phyloP scores from a whole-genome alignment of 345 rosid species.

The Pistacia atlantica region DNA sequence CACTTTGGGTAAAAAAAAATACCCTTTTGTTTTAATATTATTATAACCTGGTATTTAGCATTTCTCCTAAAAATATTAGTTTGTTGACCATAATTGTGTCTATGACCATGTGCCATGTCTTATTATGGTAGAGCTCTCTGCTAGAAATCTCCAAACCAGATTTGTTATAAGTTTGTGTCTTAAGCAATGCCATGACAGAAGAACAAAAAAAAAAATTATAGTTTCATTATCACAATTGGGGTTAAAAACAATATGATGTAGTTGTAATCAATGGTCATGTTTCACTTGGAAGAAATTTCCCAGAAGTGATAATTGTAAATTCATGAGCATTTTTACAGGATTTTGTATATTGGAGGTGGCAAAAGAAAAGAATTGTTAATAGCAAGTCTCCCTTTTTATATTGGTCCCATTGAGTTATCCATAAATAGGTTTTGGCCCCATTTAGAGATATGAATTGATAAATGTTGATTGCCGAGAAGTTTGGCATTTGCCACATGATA shows the following conservation, averaged over 20 bases:
- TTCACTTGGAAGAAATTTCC: not conserved
- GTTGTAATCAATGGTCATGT: not conserved
- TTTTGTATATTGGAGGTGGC: no score
- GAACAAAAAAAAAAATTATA: not conserved
- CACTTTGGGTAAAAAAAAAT: not conserved
- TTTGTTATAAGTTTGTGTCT: not conserved
- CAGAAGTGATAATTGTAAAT: no score
- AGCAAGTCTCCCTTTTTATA: no score
- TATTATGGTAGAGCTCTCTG: not conserved
- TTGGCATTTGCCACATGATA: conserved; percentile 17
- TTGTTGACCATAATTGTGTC: not conserved
- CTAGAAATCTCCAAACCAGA: not conserved
- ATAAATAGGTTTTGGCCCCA: conserved; percentile 19
- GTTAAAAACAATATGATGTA: conserved; percentile 11
- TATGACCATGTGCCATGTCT: not conserved
- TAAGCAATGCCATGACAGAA: conserved; percentile 3
- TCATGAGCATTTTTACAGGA: no score
- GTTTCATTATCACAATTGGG: not conserved
- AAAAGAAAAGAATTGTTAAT: no score
- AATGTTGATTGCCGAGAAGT: conserved; percentile 13
- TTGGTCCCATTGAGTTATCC: no score
- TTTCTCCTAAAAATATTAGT: not conserved
- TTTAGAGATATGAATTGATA: not conserved
- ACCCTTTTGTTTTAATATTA: not conserved
- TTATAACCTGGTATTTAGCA: not conserved